Evolutionary conservation across 805 yeast genomes (phyloP), one percentile per base, ranked within the genome.

Genomic region (Ogataea nitratoaversa): DNA sequence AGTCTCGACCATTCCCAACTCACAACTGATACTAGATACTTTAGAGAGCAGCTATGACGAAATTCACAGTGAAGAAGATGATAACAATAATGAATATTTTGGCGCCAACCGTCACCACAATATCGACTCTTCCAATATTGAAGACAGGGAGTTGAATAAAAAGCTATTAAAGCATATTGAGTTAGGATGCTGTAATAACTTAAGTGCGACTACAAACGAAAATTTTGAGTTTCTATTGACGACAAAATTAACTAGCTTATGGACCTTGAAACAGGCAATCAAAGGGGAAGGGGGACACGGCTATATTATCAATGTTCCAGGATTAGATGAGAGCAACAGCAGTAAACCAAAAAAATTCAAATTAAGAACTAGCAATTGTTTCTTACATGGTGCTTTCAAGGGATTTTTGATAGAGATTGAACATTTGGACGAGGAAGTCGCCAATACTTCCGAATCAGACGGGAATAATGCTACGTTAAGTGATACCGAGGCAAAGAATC

Each of bases 221-320:
- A 68, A 73, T 19, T 73, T 84, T 51, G 86, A 79, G 37, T 54
- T 59, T 28, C 68, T 85, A 32, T 57, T 82, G 2, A 66, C 66
- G 17, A 70, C 71, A 24, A 82, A 83, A 52, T 59, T 86, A 39
- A 83, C 79, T 54, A 76, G 85, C 47, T 56, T 82, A 37, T 86
- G 95, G 95, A 62, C 69, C 0, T 68, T 76, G 32, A 67, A 86
- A 44, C 95, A 86, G 57, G 67, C 74, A 8, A 71, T 84, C 36
- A 74, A 77, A 51, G 93, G 91, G 1, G 90, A 84, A 44, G 82
- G 84, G 8, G 95, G 95, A 0, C 72, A 72, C 38, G 74, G 76
- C 5, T 85, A 81, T 53, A 74, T 75, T 44, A 53, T 84, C 3
- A 72, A 70, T 25, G 57, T 60, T 20, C 54, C 59, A 2, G 41